Evolutionary conservation across 768 basidiomycete genomes (phyloP).

Genomic region (Trametes cubensis): DNA sequence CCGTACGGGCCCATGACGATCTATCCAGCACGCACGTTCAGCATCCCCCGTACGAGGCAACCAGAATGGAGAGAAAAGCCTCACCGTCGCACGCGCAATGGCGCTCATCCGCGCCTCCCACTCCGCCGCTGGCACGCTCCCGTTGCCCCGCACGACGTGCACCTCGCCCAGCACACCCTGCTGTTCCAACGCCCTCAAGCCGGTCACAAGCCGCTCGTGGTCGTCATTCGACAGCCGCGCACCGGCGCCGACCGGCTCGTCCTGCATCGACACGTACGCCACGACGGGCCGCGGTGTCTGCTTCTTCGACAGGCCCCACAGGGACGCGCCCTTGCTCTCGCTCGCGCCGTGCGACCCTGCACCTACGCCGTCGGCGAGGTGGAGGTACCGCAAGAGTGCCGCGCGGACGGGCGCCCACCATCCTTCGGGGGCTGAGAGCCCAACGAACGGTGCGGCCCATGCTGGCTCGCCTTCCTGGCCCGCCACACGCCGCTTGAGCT

Average conservation of each 20-base stretch:
- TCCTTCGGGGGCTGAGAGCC: constrained; percentile 45
- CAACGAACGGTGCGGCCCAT: constrained; percentile 47
- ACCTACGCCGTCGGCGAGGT: constrained; percentile 34
- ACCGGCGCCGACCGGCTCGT: constrained; percentile 43
- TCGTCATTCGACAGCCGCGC: constrained; percentile 55
- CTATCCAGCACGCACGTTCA: constrained; percentile 37
- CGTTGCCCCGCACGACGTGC: constrained; percentile 50
- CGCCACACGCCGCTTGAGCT: constrained; percentile 24
- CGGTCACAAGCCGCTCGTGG: constrained; percentile 63
- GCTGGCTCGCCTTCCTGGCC: constrained; percentile 39
- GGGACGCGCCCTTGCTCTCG: constrained; percentile 43
- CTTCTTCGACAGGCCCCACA: constrained; percentile 27
- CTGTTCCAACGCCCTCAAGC: constrained; percentile 53
- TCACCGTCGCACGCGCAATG: constrained; percentile 68
- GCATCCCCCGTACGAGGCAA: neutral
- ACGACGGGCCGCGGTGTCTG: constrained; percentile 47
- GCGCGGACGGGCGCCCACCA: constrained; percentile 66
- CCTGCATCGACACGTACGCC: constrained; percentile 71
- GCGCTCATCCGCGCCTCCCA: constrained; percentile 69
- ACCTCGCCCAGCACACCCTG: constrained; percentile 52
- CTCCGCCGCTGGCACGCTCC: constrained; percentile 39
- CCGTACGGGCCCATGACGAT: constrained; percentile 65
- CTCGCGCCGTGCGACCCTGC: constrained; percentile 49
- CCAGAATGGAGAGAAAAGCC: constrained; percentile 31
- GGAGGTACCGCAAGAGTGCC: constrained; percentile 41